Base-by-base conservation (phyloP, 2,329 filamentous ascomycete genomes). In the Exutisphaerella laricina region DNA sequence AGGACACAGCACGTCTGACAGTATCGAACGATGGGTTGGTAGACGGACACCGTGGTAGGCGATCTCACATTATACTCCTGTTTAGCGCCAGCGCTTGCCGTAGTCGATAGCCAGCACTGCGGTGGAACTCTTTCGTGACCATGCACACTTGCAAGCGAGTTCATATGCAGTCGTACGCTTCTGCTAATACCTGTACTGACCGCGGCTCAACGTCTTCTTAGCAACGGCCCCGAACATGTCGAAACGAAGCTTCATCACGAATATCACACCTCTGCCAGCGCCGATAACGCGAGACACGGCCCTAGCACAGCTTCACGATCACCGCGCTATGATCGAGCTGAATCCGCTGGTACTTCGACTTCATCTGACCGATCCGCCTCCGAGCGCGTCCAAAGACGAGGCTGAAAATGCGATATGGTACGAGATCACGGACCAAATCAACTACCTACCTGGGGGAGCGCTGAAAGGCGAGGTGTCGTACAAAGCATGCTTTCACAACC, bases 291-390 rank as follows among this genome's bases (percentile, higher is more conserved):
- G 86, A 41, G 74, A 83, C 53, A 74, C 78, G n/a, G 85, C 86
- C 30, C 63, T 94, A 50, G 73, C 78, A 41, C 85, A 86, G 53
- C 79, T 94, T 22, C 85, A 88, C 63, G 75, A 84, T 63, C 87
- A 94, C 66, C 64, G 74, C 37, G 81, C 81, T 55, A 94, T 95
- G 82, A 94, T 94, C 58, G 83, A 90, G 60, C 71, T 94, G 44
- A 94, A 94, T 64, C 88, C 88, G 1, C 73, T 94, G 35, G 83
- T 94, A 42, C 79, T 84, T 49, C 80, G 84, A 48, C 77, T 85
- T 44, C 75, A 81, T 53, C 73, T 72, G 22, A 86, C 86, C 64
- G 73, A 77, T 34, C 74, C 85, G 2, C 86, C 87, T 0, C 58
- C 73, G 17, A 75, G 81, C 58, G 81, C 84, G 9, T 70, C 77